These are phyloP conservation scores for Corynespora cassiicola DNA, from an alignment of 2,329 filamentous ascomycete species.

Conservation along the genomic window DNA sequence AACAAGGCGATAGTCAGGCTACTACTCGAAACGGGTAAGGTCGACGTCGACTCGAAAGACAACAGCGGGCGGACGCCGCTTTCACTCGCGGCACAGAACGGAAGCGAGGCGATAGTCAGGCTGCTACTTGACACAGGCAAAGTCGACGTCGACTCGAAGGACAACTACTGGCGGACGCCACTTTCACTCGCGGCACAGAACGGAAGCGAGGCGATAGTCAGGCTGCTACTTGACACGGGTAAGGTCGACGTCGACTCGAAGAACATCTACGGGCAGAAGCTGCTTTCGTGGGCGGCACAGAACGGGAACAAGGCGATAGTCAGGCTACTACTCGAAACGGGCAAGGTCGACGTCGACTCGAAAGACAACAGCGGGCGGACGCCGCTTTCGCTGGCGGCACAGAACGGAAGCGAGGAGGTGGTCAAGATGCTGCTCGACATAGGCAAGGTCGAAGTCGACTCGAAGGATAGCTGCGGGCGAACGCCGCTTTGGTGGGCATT, in stretches of 20 bases:
- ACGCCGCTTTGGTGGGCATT: constrained; percentile 11
- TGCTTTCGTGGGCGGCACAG: constrained; percentile 1
- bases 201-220: neutral
- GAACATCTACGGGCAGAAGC: neutral
- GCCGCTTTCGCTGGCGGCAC: neutral
- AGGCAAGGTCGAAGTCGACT: constrained; percentile 12
- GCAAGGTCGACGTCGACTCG: neutral
- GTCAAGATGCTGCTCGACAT: constrained; percentile 11
- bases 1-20: constrained; percentile 1
- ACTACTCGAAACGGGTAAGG: constrained; percentile 2
- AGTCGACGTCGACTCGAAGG: constrained; percentile 12
- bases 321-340: neutral
- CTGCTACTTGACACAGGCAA: constrained; percentile 13
- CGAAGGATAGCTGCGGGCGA: constrained; percentile 7
- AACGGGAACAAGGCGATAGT: constrained; percentile 1
- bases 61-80: constrained; percentile 1
- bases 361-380: neutral
- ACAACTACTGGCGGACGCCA: constrained; percentile 9
- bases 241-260: neutral
- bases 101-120: constrained; percentile 7
- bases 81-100: constrained; percentile 2
- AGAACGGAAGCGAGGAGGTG: neutral
- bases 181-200: constrained; percentile 6
- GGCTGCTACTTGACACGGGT: constrained; percentile 1
- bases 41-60: constrained; percentile 8